Base-by-base conservation (phyloP, 768 basidiomycete species). In the Xerocomellus intermedius region DNA sequence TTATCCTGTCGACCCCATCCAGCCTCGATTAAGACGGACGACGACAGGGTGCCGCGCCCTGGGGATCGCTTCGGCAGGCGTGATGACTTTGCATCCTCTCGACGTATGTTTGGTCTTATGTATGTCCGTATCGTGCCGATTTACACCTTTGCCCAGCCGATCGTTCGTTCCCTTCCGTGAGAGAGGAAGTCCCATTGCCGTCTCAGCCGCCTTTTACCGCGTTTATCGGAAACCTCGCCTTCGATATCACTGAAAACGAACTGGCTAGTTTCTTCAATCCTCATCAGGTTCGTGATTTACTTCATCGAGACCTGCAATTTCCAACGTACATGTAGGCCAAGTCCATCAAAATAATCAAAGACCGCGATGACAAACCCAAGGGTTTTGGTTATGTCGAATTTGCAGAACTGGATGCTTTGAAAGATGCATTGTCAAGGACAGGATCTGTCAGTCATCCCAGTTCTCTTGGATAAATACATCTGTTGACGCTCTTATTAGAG, bases 321-420 rank as follows among this genome's bases (percentile, higher is more conserved):
- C 33, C 41, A 58, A 56, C 28, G 35, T 30, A 30, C 41, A 43
- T 8, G 16, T 52, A 92, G 89, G 80, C 86, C 58, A 89, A 89
- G 69, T 86, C 86, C 19, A 82, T 93, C 59, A 95, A 98, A 77
- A 90, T 98, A 57, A 96, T 98, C 72, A 87, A 82, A 68, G 95
- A 95, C 63, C 81, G 84, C 55, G 94, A 95, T 50, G 94, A 95
- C 46, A 94, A 93, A 69, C 92, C 95, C 19, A 98, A 98, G 72
- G 97, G 97, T 1, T 98, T 98, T 74, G 97, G 96, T 33, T 98
- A 99, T 70, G 85, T 98, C 55, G 97, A 99, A 69, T 98, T 98
- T 66, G 81, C 79, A n/a, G 88, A 87, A 49, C 66, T 94, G 54
- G 92, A 95, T 19, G 87, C 84, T 44, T 75, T 98, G 48, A 95